Evolutionary conservation across 768 basidiomycete genomes (phyloP).

Genomic region (Lanmaoa pseudosensibilis): DNA sequence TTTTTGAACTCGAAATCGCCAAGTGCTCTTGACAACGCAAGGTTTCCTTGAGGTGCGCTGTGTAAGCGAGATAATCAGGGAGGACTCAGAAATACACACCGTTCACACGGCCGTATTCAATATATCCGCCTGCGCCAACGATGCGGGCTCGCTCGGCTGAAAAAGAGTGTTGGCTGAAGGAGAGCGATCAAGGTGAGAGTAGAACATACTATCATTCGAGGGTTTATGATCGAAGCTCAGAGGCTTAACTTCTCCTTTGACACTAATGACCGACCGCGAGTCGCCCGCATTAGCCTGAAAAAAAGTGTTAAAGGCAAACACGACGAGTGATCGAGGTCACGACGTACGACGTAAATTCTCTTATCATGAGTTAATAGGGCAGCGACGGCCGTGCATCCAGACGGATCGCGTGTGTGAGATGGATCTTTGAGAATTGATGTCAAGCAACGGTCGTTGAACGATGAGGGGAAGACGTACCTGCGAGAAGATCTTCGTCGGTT

Average conservation of each 20-base stretch:
- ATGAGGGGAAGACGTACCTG: conserved; percentile 50
- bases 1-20: conserved; percentile 99
- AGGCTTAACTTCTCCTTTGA: conserved; percentile 83
- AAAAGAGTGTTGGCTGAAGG: conserved; percentile 4
- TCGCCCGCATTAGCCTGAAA: conserved; percentile 95
- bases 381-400: conserved; percentile 94
- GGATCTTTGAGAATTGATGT: conserved; percentile 55
- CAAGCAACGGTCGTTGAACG: not conserved
- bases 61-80: not conserved
- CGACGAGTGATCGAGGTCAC: conserved; percentile 8
- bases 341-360: conserved; percentile 76
- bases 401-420: conserved; percentile 84
- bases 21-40: conserved; percentile 90
- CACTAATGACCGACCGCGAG: conserved; percentile 84
- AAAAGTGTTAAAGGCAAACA: conserved; percentile 1
- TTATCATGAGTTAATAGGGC: conserved; percentile 76
- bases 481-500: conserved; percentile 91
- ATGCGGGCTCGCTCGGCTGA: conserved; percentile 85
- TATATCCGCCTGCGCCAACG: conserved; percentile 87
- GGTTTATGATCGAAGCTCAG: conserved; percentile 97
- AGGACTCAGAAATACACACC: conserved; percentile 47
- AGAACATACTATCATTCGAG: conserved; percentile 67
- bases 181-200: not conserved
- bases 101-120: conserved; percentile 96
- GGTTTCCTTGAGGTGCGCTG: conserved; percentile 63